A percentile compares a stretch with the other conserved stretches of the same genome.
Evolutionary conservation across 108 stramenopile genomes (phyloP).

Genomic region (Nannochloropsis salina): DNA sequence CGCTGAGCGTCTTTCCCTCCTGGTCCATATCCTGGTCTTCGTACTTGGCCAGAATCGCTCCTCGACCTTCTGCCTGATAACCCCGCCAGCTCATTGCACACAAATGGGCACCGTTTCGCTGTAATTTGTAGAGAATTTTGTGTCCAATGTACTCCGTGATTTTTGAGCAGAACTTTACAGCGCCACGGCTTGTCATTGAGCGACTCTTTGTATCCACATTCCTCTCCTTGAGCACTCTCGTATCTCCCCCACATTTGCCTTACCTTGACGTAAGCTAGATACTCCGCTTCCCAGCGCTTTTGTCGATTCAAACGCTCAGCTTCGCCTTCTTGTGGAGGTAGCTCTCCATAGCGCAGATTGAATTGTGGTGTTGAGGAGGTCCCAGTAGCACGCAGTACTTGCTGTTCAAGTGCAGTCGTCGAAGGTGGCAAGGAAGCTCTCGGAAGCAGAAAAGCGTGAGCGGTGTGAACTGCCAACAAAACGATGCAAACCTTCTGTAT

Average conservation of each 20-base stretch:
- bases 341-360: constrained; percentile 19
- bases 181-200: too few relatives aligned
- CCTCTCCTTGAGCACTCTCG: not conserved
- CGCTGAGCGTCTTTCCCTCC: not conserved
- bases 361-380: not conserved
- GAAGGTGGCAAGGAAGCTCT: too few relatives aligned
- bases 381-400: not conserved
- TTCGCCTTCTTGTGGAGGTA: not conserved
- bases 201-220: not conserved
- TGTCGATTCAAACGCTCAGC: not conserved
- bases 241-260: not conserved
- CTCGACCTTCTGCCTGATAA: constrained; percentile 5
- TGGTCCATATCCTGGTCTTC: not conserved
- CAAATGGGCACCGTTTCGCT: constrained; percentile 16
- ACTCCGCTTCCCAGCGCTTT: constrained; percentile 17
- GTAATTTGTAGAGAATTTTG: not conserved
- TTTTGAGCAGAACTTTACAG: too few relatives aligned
- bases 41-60: not conserved
- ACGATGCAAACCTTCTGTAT: too few relatives aligned
- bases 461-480: too few relatives aligned
- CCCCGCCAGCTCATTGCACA: constrained; percentile 16
- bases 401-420: too few relatives aligned
- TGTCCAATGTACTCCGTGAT: not conserved
- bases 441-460: too few relatives aligned
- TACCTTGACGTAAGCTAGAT: not conserved